Evolutionary conservation across 306 rosid genomes (phyloP), one percentile per base, ranked within the genome.

Genomic region (Rosa rugosa): DNA sequence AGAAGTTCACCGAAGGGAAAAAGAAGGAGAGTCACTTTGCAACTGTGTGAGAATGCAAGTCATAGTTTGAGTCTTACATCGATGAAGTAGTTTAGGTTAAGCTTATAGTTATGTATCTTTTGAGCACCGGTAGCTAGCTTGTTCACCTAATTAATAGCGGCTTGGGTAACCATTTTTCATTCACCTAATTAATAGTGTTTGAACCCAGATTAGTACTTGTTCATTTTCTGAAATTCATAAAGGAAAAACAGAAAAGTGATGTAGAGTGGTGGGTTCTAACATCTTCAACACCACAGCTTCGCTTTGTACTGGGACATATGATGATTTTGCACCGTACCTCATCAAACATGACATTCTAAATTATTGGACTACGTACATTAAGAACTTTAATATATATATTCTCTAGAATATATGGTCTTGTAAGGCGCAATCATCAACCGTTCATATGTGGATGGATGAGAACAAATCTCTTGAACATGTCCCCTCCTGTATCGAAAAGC

Each of bases 241-340:
- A 11, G 25, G 31, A 13, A 73, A 8, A 11, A 36, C 11, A 38
- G 45, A 38, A 0, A 65, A 36, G 46, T 65, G 11, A 13, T 14
- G 59, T 8, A 11, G 18, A 8, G 40, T 54, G 54, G 78, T 57
- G 78, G 78, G 78, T 41, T 73, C 71, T 8, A 66, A 66, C 12
- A 18, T 66, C 18, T 22, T 18, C 69, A 42, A 9, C 27, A 16
- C 56, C 36, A 8, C 56, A 59, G 20, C 27, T 75, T 42, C 18
- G 16, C 13, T n/a, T 12, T 40, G 76, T n/a, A 22, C 8, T 11
- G 54, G 46, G 38, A 22, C 11, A 25, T n/a, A 42, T 27, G 18
- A 72, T 72, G 44, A 31, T 31, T 18, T 50, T 50, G 68, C 27
- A 31, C 5, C 38, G 46, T 50, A 53, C 34, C 40, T 18, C 27